Evolutionary conservation across 192 early-diverging fungal genomes (phyloP), one percentile per base, ranked within the genome.

Genomic region (Entomortierella parvispora): DNA sequence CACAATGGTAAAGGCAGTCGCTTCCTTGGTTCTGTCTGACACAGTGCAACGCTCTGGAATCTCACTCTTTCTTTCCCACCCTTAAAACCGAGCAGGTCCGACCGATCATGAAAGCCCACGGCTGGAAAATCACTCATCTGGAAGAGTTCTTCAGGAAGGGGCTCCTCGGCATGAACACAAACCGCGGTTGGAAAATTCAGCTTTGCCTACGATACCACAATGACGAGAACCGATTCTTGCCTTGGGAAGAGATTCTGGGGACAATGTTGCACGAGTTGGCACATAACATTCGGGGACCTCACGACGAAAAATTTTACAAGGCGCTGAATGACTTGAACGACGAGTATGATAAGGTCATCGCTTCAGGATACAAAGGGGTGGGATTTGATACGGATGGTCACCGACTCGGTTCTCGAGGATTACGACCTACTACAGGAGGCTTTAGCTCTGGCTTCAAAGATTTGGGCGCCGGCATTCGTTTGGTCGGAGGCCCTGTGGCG

Each of bases 211-310:
- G 93, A 23, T 72, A 71, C 26, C 75, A 81, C 37, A 66, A 75
- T 48, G 83, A 90, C 58, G 71, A 84, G n/a, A 80, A 37, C 3
- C 12, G 22, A 15, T 93, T 94, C 80, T 64, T 86, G 15, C 81
- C 84, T 26, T 89, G 86, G 46, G 80, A 91, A 44, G 82, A 85
- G 46, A 62, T 93, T 43, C 52, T 95, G 1, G 91, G 90, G 2
- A 94, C 93, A 3, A 91, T 93, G 86, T 71, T 95, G 29, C 93
- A 95, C 62, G 93, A 93, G 62, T 62, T 85, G 15, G 63, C 80
- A 4, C 80, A 79, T 47, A 82, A 75, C 29, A 83, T 90, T 32
- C 77, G 78, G 29, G 84, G 84, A 2, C 87, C 91, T 11, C 92
- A 93, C 69, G 89, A 92, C 57, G 86, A 68, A 29, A 45, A 81